Conservation (phyloP, 2,329 filamentous ascomycete genomes). For the Colletotrichum sp. region DNA sequence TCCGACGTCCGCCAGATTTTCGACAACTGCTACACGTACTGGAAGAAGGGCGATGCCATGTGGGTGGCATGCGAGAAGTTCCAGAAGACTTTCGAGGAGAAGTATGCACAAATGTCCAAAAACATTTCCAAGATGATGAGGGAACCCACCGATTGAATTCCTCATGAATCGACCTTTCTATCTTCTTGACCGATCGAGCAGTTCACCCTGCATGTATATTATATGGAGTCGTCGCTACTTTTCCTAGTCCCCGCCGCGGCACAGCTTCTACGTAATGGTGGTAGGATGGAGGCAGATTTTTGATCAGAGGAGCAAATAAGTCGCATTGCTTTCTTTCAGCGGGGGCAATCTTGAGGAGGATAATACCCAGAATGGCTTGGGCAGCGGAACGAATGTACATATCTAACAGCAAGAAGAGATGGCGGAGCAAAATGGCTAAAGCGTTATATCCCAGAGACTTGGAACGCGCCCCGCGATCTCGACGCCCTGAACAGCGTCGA, state of each 20-base stretch:
- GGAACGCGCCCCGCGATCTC: neutral
- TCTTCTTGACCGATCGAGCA: neutral
- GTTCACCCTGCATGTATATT: neutral
- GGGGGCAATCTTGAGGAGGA: neutral
- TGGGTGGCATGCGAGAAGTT: slow-evolving; percentile 61
- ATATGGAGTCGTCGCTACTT: neutral
- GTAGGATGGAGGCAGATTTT: neutral
- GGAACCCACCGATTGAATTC: slow-evolving; percentile 37
- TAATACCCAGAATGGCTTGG: slow-evolving; percentile 17
- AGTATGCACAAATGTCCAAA: slow-evolving; percentile 63
- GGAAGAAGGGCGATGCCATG: slow-evolving; percentile 60
- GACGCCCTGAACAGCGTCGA: neutral
- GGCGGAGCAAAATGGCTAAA: neutral
- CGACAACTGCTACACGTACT: slow-evolving; percentile 69
- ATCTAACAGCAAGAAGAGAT: neutral
- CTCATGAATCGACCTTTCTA: neutral
- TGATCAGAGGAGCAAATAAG: neutral
- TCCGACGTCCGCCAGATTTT: slow-evolving; percentile 67
- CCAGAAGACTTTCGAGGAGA: slow-evolving; percentile 64
- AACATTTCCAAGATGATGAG: slow-evolving; percentile 62
- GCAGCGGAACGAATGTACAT: neutral
- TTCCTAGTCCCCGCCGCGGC: neutral
- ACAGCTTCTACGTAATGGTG: neutral
- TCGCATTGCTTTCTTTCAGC: neutral
- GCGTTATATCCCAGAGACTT: neutral